These are phyloP conservation scores for Leccinum variabile DNA, from an alignment of 1,284 basidiomycete species.

Conservation along the genomic window DNA sequence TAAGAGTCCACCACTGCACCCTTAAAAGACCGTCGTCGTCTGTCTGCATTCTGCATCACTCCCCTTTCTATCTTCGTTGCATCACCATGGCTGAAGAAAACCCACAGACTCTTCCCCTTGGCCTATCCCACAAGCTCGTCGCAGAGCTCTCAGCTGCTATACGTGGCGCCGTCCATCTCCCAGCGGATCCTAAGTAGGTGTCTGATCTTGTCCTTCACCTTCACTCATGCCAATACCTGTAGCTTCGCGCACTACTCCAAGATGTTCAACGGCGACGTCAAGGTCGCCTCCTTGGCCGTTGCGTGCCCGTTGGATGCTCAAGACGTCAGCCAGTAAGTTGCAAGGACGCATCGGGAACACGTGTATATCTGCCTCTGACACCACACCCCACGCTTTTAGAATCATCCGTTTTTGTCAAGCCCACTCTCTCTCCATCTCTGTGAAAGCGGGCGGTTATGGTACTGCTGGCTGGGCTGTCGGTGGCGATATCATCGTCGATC, in stretches of 20 bases:
- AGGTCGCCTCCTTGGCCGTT: conserved; percentile 56
- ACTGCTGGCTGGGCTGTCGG: conserved; percentile 86
- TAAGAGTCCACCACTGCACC: conserved; percentile 2
- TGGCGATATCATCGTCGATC: conserved; percentile 81
- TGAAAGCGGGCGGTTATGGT: conserved; percentile 87
- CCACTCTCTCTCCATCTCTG: conserved; percentile 71
- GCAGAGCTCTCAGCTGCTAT: conserved; percentile 46
- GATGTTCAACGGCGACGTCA: conserved; percentile 80
- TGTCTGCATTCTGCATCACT: conserved; percentile 8
- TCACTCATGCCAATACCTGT: conserved; percentile 1
- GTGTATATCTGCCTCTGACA: conserved; percentile 15
- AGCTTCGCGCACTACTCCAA: conserved; percentile 65
- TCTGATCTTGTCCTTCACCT: neutral
- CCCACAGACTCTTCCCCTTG: conserved; percentile 1
- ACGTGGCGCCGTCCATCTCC: conserved; percentile 48
- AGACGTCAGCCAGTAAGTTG: conserved; percentile 69
- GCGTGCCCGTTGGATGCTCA: conserved; percentile 69
- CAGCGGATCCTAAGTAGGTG: conserved; percentile 44
- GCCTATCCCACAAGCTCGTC: conserved; percentile 16
- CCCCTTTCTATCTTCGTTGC: neutral
- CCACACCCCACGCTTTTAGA: conserved; percentile 38
- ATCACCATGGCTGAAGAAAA: conserved; percentile 18
- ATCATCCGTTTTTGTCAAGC: conserved; percentile 68
- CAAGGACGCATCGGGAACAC: conserved; percentile 9
- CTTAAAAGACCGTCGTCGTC: conserved; percentile 20